A percentile compares a stretch with the other conserved stretches of the same genome.
Conservation (phyloP, 345 rosid species). For the Brassica carinata region DNA sequence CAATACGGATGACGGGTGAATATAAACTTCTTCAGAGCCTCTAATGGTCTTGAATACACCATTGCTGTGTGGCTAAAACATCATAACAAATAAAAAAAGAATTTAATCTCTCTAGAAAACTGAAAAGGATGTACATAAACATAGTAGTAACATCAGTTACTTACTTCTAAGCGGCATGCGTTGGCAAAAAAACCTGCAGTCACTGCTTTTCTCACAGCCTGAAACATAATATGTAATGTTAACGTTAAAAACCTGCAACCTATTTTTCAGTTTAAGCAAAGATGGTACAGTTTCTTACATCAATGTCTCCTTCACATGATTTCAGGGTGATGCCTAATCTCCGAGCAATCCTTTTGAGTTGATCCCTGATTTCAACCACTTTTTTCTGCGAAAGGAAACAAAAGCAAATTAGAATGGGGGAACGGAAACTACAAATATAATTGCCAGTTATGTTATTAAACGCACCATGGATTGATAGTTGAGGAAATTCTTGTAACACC, state of each 20-base stretch:
- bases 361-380: constrained; percentile 76
- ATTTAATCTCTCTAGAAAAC: not conserved
- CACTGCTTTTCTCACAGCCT: constrained; percentile 88
- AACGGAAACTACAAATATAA: not conserved
- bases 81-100: not conserved
- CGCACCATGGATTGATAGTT: constrained; percentile 89
- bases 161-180: constrained; percentile 42
- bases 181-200: constrained; percentile 43
- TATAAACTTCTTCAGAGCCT: constrained; percentile 86
- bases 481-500: constrained; percentile 83
- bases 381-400: constrained; percentile 58
- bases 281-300: constrained; percentile 43
- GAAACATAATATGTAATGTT: constrained; percentile 29
- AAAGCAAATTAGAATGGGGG: not conserved
- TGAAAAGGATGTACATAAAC: not conserved
- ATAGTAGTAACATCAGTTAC: constrained; percentile 17
- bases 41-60: constrained; percentile 87
- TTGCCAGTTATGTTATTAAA: constrained; percentile 13
- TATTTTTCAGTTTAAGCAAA: not conserved
- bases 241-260: constrained; percentile 6
- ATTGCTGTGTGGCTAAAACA: constrained; percentile 63
- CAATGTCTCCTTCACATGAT: constrained; percentile 74
- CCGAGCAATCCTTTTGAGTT: constrained; percentile 70
- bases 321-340: constrained; percentile 77
- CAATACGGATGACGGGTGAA: constrained; percentile 89